Conservation (phyloP, 805 yeast species). For the Candida orba region DNA sequence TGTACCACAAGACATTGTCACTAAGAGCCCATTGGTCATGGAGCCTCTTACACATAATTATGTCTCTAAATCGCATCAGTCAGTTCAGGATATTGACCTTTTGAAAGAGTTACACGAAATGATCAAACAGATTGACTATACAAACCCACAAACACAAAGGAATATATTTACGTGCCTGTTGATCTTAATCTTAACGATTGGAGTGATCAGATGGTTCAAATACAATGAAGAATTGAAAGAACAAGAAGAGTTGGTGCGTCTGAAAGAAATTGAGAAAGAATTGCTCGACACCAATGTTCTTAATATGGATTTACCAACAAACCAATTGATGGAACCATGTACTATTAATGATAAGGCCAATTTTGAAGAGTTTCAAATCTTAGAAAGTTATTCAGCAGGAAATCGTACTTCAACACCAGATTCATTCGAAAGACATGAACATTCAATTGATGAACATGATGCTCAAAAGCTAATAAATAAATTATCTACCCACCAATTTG, state of each 20-base stretch:
- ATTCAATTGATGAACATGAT: conserved; percentile 9
- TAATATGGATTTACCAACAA: neutral
- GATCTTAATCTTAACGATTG: neutral
- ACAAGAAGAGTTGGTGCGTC: neutral
- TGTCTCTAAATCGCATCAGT: neutral
- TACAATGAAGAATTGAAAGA: neutral
- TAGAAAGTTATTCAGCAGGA: conserved; percentile 1
- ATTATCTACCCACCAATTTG: neutral
- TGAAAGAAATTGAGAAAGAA: neutral
- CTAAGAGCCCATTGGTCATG: neutral
- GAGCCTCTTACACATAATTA: neutral
- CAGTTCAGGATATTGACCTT: neutral
- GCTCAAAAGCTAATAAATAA: conserved; percentile 5
- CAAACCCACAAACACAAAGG: neutral
- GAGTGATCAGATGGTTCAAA: neutral
- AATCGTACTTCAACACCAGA: conserved; percentile 4
- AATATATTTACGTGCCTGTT: neutral
- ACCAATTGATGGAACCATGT: conserved; percentile 2
- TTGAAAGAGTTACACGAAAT: neutral
- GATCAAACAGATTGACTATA: neutral
- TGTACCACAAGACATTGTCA: neutral
- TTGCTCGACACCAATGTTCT: neutral
- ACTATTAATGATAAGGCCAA: conserved; percentile 4
- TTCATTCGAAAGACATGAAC: conserved; percentile 19
- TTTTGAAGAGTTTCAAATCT: conserved; percentile 6